phyloP scores from a whole-genome alignment of 768 basidiomycete genomes.

The Harrya chromipes region DNA sequence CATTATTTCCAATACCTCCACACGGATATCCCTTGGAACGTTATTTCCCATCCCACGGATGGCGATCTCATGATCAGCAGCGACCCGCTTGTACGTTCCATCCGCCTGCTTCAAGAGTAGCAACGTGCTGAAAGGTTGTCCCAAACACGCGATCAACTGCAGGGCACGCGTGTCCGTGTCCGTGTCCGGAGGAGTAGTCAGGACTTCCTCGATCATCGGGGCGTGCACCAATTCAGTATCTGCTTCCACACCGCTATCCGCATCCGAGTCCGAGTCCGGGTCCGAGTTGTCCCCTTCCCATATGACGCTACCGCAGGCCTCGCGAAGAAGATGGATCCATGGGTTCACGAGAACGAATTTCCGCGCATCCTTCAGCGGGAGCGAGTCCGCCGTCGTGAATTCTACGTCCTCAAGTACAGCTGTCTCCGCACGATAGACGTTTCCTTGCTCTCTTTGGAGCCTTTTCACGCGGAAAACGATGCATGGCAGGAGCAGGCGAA shows the following conservation, averaged over 20 bases:
- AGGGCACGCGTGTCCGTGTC: slow-evolving; percentile 1
- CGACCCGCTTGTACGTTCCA: slow-evolving; percentile 4
- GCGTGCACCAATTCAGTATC: neutral
- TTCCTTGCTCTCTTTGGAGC: neutral
- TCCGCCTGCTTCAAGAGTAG: slow-evolving; percentile 1
- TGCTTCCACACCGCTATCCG: neutral
- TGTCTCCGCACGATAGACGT: neutral
- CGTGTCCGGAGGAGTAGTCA: neutral
- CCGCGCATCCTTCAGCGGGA: neutral
- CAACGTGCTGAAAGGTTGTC: slow-evolving; percentile 2
- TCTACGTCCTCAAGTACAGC: neutral
- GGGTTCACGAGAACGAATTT: neutral
- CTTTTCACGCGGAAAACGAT: neutral
- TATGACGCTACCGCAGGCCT: neutral
- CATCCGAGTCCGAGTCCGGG: neutral
- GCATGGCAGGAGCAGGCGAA: slow-evolving; percentile 1
- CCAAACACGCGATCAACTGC: slow-evolving; percentile 2
- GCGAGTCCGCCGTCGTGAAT: neutral
- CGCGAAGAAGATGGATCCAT: neutral
- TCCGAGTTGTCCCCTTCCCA: neutral
- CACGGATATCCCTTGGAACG: neutral
- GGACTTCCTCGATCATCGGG: neutral
- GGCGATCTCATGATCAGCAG: slow-evolving; percentile 2
- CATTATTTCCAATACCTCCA: slow-evolving; percentile 1
- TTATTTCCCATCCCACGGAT: neutral